Percentiles rank a stretch among this genome's conserved stretches.
phyloP scores from a whole-genome alignment of 805 yeast species.

The Isabelozyma heimii region DNA sequence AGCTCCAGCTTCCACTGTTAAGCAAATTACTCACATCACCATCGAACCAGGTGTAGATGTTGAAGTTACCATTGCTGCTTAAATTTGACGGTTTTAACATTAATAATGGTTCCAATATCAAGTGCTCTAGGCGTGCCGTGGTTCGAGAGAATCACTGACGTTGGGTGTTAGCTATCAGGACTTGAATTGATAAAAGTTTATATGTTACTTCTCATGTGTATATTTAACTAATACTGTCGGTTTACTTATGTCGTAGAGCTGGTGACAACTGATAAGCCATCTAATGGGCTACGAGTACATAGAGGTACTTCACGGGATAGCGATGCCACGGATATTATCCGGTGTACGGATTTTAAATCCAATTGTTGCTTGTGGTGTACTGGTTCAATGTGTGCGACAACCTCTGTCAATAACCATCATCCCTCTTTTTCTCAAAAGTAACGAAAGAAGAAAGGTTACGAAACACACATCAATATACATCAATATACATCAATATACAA shows the following conservation, averaged over 20 bases:
- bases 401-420: background rate
- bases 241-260: conserved; percentile 2
- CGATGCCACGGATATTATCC: too few species aligned
- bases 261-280: too few species aligned
- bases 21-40: conserved; percentile 96
- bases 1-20: conserved; percentile 91
- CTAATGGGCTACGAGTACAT: too few species aligned
- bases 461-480: too few species aligned
- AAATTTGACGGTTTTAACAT: conserved; percentile 22
- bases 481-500: too few species aligned
- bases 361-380: background rate
- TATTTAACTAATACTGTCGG: conserved; percentile 10
- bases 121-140: conserved; percentile 65
- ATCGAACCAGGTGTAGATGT: conserved; percentile 99
- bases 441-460: background rate
- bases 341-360: too few species aligned
- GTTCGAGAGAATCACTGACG: conserved; percentile 40
- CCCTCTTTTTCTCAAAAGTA: background rate
- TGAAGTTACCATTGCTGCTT: conserved; percentile 87
- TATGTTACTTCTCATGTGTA: background rate
- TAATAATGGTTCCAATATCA: conserved; percentile 25
- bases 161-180: conserved; percentile 63
- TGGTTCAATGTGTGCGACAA: background rate
- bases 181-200: conserved; percentile 25
- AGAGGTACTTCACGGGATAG: too few species aligned